Percentiles rank a stretch among this genome's conserved stretches.
Evolutionary conservation across 176 grass and related monocot species (phyloP).

Genomic region (Tuctoria greenei): DNA sequence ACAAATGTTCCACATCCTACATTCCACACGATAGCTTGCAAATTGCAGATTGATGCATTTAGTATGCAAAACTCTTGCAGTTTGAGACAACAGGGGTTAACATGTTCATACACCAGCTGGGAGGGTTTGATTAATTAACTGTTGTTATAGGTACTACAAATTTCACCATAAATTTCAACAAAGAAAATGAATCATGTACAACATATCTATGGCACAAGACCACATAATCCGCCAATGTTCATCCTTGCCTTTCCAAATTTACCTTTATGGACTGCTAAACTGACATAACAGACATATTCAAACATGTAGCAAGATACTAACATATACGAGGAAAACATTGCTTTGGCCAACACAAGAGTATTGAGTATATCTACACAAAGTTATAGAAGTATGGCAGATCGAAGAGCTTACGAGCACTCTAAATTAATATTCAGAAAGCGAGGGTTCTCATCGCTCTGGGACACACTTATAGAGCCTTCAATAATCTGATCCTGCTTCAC

Average conservation of each 20-base stretch:
- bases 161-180: neutral
- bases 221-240: neutral
- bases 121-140: neutral
- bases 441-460: conserved; percentile 77
- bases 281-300: neutral
- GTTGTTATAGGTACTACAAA: neutral
- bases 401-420: conserved; percentile 69
- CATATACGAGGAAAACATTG: neutral
- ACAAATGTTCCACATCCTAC: neutral
- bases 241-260: conserved; percentile 12
- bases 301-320: neutral
- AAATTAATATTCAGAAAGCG: conserved; percentile 88
- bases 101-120: neutral
- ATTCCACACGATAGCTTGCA: neutral
- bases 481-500: conserved; percentile 80
- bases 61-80: neutral
- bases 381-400: conserved; percentile 1
- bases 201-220: conserved; percentile 1
- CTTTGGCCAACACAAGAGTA: neutral
- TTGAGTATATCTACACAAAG: neutral
- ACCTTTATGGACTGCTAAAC: neutral
- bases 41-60: neutral
- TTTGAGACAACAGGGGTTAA: neutral
- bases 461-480: conserved; percentile 74
- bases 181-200: neutral